Evolutionary conservation across 106 monocot species (phyloP), one percentile per base, ranked within the genome.

Genomic region (Platanthera zijinensis): DNA sequence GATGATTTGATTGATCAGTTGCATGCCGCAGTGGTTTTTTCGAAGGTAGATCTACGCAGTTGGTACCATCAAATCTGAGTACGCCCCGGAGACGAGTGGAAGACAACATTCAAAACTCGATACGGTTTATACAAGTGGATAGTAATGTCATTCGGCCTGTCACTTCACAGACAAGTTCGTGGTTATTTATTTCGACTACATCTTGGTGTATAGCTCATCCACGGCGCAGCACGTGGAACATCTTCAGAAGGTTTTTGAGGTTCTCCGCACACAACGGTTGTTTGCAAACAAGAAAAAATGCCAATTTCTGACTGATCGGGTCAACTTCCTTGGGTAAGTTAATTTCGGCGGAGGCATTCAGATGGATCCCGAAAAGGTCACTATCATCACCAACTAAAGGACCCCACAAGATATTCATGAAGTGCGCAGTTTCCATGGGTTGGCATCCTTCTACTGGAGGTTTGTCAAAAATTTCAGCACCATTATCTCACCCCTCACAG

Each of bases 251-350:
- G 68, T 54, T 4, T 51, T 51, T 19, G 8, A 22, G 5, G 17
- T 30, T 7, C 8, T 78, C 2, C 10, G 39, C 10, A 11, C 15
- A 7, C 53, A 52, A 32, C 6, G 45, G 45, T 14, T 78, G 0
- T 72, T 11, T 78, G 6, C n/a, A 2, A 52, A 69, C 7, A 13
- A 17, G 3, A 75, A 80, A 10, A 80, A 74, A 18, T 73, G 80
- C 22, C 15, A n/a, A 12, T 73, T 59, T 8, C 1, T 10, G 39
- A 39, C 39, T 3, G 3, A 2, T 39, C 39, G 21, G 21, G 8
- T 66, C 7, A 14, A 7, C 6, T 64, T 64, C 15, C 28, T 74
- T 12, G 64, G 74, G 2, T 74, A 51, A 18, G 9, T 80, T 8
- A 10, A 74, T 0, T 74, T 51, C 5, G 9, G 2, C 6, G n/a